Conservation (phyloP, 176 grass and related monocot species). For the Bothriochloa decipiens region DNA sequence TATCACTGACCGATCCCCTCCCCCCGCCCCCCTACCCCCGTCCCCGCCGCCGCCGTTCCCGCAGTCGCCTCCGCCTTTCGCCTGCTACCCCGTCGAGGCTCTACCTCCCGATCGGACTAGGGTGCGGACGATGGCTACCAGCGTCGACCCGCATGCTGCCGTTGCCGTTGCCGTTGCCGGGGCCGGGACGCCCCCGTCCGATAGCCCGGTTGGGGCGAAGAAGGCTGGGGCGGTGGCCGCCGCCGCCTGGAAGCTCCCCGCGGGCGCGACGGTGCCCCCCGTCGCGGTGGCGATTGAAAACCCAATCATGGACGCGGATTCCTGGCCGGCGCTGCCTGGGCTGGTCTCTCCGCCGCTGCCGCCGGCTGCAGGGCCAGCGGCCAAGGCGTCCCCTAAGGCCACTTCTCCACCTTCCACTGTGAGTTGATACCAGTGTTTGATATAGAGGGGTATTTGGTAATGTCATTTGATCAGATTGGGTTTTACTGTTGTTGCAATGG, state of each 20-base stretch:
- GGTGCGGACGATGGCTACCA: conserved; percentile 51
- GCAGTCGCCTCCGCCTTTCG: not conserved
- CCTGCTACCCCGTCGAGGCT: not conserved
- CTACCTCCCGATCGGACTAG: conserved; percentile 32
- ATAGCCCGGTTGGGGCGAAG: conserved; percentile 26
- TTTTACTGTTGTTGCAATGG: conserved; percentile 37
- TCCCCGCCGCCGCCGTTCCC: conserved; percentile 2
- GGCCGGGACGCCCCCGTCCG: conserved; percentile 32
- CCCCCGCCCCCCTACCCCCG: not conserved
- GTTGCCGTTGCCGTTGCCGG: not conserved
- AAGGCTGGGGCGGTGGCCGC: conserved; percentile 43
- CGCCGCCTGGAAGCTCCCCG: conserved; percentile 52
- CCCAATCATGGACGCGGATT: conserved; percentile 61
- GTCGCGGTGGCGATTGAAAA: conserved; percentile 46
- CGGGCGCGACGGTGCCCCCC: conserved; percentile 11
- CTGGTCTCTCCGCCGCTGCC: conserved; percentile 47
- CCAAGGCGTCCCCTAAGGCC: conserved; percentile 52
- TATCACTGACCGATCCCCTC: conserved; percentile 40
- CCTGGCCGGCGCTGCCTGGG: conserved; percentile 90
- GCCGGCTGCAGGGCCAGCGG: conserved; percentile 30
- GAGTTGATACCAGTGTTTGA: conserved; percentile 46
- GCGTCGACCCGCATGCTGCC: conserved; percentile 41
- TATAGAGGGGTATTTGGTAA: not conserved
- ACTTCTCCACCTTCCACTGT: conserved; percentile 45
- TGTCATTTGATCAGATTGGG: conserved; percentile 30